phyloP scores from a whole-genome alignment of 108 stramenopile genomes.

The Nitzschia inconspicua region DNA sequence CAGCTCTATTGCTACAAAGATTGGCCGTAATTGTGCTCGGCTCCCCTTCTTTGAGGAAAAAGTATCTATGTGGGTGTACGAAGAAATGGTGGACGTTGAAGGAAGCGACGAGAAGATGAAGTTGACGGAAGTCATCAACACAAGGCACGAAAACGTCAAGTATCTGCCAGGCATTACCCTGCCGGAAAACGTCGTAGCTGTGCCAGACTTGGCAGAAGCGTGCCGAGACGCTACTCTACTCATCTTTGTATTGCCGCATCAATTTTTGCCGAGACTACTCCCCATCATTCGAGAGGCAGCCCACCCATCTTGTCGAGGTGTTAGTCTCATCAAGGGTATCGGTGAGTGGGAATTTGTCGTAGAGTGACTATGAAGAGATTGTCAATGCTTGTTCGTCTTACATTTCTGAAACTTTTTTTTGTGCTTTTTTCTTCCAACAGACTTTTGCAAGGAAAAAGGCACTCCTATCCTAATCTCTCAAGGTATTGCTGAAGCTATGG shows the following conservation, averaged over 20 bases:
- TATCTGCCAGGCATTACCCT: constrained; percentile 91
- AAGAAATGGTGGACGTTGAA: constrained; percentile 54
- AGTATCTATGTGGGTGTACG: constrained; percentile 96
- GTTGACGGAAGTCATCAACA: constrained; percentile 92
- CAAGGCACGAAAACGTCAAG: constrained; percentile 93
- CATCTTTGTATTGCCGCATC: constrained; percentile 95
- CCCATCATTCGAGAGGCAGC: constrained; percentile 62
- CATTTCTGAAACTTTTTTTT: background rate
- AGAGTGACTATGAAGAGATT: too few relatives aligned
- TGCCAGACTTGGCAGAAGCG: constrained; percentile 79
- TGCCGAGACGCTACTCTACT: constrained; percentile 84
- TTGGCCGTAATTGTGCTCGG: constrained; percentile 76
- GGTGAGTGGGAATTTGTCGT: too few relatives aligned
- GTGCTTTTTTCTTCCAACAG: too few relatives aligned
- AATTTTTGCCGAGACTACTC: constrained; percentile 79
- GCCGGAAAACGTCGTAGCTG: constrained; percentile 84
- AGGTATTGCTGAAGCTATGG: constrained; percentile 77
- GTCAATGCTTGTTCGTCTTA: background rate
- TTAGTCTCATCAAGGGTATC: constrained; percentile 84
- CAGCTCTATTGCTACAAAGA: constrained; percentile 80
- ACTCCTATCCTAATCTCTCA: constrained; percentile 71
- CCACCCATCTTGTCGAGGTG: constrained; percentile 77
- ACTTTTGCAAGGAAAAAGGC: constrained; percentile 63
- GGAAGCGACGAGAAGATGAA: too few relatives aligned
- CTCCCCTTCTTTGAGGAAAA: constrained; percentile 61